A percentile compares a stretch with the other conserved stretches of the same genome.
Conservation (phyloP, 2,329 filamentous ascomycete genomes). For the Chrysosporium queenslandicum region DNA sequence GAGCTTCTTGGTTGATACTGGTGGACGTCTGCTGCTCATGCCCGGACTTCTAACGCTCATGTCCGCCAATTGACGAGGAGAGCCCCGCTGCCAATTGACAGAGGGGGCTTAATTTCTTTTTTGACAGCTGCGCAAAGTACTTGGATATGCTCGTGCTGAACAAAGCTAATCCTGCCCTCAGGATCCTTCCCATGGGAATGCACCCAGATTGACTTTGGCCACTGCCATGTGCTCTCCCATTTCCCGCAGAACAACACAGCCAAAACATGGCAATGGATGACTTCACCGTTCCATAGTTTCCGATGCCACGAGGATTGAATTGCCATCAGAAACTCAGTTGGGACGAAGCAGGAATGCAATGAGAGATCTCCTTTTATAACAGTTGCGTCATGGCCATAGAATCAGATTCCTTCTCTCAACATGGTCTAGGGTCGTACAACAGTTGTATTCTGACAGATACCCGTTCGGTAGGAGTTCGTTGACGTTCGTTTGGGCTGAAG, state of each 20-base stretch:
- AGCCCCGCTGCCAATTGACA: no score
- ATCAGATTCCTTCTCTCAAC: background rate
- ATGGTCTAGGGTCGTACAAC: background rate
- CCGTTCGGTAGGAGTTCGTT: background rate
- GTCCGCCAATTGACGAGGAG: no score
- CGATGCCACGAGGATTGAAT: background rate
- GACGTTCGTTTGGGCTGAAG: background rate
- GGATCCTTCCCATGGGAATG: conserved; percentile 1
- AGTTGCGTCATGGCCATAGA: background rate
- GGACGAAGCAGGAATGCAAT: no score
- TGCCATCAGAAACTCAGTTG: background rate
- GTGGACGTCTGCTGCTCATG: background rate
- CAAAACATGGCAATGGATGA: conserved; percentile 13
- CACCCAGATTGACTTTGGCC: background rate
- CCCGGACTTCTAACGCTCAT: no score
- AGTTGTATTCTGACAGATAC: background rate
- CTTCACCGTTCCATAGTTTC: conserved; percentile 11
- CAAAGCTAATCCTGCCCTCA: no score
- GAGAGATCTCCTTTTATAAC: background rate
- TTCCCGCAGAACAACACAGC: background rate
- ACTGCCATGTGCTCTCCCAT: background rate
- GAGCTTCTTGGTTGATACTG: no score
- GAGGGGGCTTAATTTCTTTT: no score
- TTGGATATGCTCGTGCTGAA: no score
- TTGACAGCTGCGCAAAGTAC: no score